Evolutionary conservation across 352 stramenopile genomes (phyloP), one percentile per base, ranked within the genome.

Genomic region (Phytophthora melonis): DNA sequence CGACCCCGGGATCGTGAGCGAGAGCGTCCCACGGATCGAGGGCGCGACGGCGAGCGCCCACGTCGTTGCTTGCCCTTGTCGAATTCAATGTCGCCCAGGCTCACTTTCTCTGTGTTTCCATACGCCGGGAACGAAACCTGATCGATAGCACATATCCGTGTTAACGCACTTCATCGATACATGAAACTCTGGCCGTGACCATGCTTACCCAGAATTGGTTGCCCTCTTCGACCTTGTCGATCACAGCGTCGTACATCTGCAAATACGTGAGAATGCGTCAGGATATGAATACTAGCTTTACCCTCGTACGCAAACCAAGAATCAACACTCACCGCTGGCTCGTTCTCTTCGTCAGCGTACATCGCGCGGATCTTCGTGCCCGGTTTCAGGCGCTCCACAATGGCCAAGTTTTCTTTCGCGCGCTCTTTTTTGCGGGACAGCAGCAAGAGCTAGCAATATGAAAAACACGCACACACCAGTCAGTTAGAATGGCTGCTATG

Each of bases 321-420:
- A 5, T 18, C 14, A 45, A 45, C 10, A 64, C 83, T 34, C 63
- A 96, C 89, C 56, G 88, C 88, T 62, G 89, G 88, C 55, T 93
- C 86, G 78, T 99, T 99, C 52, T 99, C 96, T 43, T 99, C 97
- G 77, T 99, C 97, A 0, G 88, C 88, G 70, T 99, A 99, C 75
- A 99, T 93, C 5, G 97, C 97, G 25, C 89, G 91, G 21, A 99
- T 79, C 67, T 97, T 97, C 21, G 81, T 91, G n/a, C 97, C 97
- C 13, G 91, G 79, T 70, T 89, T 93, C 23, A 98, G 75, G 53
- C 91, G 94, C 36, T 96, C 75, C 34, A 89, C 76, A 47, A 94
- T 90, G 16, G 75, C 66, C 19, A 91, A 59, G 55, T 97, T 96
- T 10, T 74, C 74, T 66, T 87, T 82, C 3, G 79, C 84, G 27